Base-by-base conservation (phyloP, 2,329 filamentous ascomycete species). In the Cryoendolithus antarcticus region DNA sequence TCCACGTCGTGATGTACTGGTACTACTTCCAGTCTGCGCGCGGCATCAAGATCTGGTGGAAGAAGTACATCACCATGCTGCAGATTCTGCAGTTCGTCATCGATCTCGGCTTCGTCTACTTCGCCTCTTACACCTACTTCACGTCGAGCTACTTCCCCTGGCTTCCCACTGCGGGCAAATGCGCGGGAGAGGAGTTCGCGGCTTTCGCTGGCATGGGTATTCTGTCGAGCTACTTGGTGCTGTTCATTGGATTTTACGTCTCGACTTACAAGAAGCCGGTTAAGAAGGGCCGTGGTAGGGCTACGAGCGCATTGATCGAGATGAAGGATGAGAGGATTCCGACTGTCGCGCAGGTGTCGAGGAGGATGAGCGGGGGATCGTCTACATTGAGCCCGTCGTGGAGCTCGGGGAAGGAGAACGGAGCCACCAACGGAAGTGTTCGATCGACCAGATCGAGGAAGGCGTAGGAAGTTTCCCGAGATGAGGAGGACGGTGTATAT, bases 1-100 rank as follows among this genome's bases (percentile, higher is more conserved):
- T 96, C 40, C 89, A 96, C 68, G 89, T 96, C 43, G 83, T 95
- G 61, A 96, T 96, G 89, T 96, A 96, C 80, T 95, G 88, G 88
- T 96, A 96, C 79, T 96, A 96, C 77, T 96, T 96, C 80, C 89
- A 96, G 74, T 89, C 85, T 59, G 88, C 89, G 40, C 86, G 89
- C 53, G 91, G 91, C 52, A 77, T 96, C 64, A 81, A 80, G 57
- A 91, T 95, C 67, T 95, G 88, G 88, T 96, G 89, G 89, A 96
- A 96, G 82, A 86, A 95, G 69, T 96, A 89, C 82, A 93, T 96
- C 61, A 96, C 89, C 54, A 84, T 88, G 59, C 82, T 95, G 59
- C 89, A 96, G 68, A 96, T 96, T 64, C 77, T 84, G 56, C 89
- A 96, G 64, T 96, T 96, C 69, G 75, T 96, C 62, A 89, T 96